A percentile compares a stretch with the other conserved stretches of the same genome.
phyloP scores from a whole-genome alignment of 768 basidiomycete species.

The Hygrocybe coccinea region DNA sequence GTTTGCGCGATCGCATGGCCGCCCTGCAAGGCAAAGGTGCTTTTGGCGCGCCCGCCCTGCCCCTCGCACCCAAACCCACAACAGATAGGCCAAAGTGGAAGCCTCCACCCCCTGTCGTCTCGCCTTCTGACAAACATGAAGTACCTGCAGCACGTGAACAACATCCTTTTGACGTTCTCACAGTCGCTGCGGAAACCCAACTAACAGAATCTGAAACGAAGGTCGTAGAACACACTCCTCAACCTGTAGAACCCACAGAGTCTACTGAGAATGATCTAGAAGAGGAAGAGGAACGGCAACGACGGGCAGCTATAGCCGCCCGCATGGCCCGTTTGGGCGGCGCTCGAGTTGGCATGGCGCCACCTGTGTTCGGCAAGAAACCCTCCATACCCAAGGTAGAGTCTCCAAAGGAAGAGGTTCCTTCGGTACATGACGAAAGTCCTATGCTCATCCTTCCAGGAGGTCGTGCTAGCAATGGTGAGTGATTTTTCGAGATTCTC shows the following conservation, averaged over 20 bases:
- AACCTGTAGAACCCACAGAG: constrained; percentile 28
- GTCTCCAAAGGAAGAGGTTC: constrained; percentile 9
- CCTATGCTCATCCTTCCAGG: neutral
- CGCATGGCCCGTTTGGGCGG: constrained; percentile 92
- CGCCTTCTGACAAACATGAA: constrained; percentile 44
- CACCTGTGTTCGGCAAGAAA: constrained; percentile 60
- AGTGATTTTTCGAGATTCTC: neutral
- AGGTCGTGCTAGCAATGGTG: neutral
- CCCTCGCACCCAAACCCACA: constrained; percentile 51
- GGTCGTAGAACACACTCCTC: constrained; percentile 11
- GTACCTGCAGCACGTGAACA: constrained; percentile 3
- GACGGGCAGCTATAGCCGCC: constrained; percentile 83
- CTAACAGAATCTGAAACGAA: neutral
- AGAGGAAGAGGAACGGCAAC: constrained; percentile 67
- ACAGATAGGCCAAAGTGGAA: constrained; percentile 83
- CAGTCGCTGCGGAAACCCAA: neutral
- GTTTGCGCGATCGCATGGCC: constrained; percentile 92
- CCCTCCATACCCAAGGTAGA: constrained; percentile 31
- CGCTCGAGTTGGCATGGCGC: constrained; percentile 73
- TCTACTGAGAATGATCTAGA: constrained; percentile 41
- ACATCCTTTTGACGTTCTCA: neutral
- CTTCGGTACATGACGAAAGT: constrained; percentile 2
- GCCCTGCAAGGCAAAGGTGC: constrained; percentile 81
- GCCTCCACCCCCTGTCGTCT: constrained; percentile 55
- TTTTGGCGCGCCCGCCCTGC: constrained; percentile 60